Evolutionary conservation across 1,284 basidiomycete genomes (phyloP).

Genomic region (Melampsora abietis-canadensis): DNA sequence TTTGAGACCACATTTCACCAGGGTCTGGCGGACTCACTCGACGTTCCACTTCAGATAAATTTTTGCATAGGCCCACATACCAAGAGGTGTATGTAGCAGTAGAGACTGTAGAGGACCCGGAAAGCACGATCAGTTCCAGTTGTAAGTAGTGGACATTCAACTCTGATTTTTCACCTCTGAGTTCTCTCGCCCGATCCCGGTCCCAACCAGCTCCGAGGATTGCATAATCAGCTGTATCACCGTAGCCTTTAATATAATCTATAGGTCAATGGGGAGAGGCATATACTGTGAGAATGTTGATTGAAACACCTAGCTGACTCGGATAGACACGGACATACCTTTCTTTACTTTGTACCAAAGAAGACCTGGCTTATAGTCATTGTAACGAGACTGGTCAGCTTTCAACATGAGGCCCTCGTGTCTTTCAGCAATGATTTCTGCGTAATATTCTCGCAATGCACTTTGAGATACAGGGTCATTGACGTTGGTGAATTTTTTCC

Average conservation of each 20-base stretch:
- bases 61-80: constrained; percentile 62
- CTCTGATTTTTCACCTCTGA: constrained; percentile 62
- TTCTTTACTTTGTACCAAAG: constrained; percentile 74
- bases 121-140: background rate
- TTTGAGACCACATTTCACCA: background rate
- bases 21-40: background rate
- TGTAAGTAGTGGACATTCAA: constrained; percentile 6
- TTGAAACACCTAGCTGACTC: background rate
- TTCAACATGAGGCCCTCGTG: constrained; percentile 70
- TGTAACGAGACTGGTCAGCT: constrained; percentile 65
- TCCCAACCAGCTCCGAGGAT: constrained; percentile 74
- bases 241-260: constrained; percentile 77
- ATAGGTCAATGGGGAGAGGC: constrained; percentile 58
- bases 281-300: background rate
- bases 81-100: constrained; percentile 71
- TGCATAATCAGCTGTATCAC: constrained; percentile 75
- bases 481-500: constrained; percentile 25
- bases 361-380: constrained; percentile 57
- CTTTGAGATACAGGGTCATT: constrained; percentile 5
- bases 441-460: constrained; percentile 44
- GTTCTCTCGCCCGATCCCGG: constrained; percentile 67
- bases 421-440: constrained; percentile 44
- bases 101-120: constrained; percentile 59
- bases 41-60: constrained; percentile 50
- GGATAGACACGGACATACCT: background rate